A percentile compares a stretch with the other conserved stretches of the same genome.
These are phyloP conservation scores for Tricholoma furcatifolium DNA, from an alignment of 768 basidiomycete species.

Conservation along the genomic window DNA sequence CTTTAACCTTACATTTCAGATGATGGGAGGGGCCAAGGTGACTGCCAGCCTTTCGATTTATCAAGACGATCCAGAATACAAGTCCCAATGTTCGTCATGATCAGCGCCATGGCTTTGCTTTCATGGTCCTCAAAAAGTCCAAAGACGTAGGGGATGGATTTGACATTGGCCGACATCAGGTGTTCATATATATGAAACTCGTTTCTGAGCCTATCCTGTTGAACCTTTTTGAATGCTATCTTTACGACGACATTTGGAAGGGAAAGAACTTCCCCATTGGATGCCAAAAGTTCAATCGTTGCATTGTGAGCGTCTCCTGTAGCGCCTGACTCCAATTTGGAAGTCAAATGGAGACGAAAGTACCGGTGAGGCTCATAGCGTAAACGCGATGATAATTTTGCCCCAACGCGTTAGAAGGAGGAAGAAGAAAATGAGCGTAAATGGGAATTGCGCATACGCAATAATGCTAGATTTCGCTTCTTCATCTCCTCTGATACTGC, in stretches of 20 bases:
- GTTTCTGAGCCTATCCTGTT: conserved; percentile 10
- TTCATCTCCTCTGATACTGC: too few species aligned
- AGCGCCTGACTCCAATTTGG: not conserved
- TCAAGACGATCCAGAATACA: not conserved
- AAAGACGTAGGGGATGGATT: conserved; percentile 10
- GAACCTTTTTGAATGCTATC: conserved; percentile 7
- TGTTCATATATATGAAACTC: conserved; percentile 16
- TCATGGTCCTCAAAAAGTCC: conserved; percentile 17
- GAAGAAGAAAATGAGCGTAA: too few species aligned
- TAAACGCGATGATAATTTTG: too few species aligned
- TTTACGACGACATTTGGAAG: conserved; percentile 8
- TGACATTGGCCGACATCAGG: conserved; percentile 1
- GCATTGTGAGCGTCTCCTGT: not conserved
- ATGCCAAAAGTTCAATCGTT: not conserved
- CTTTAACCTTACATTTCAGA: not conserved
- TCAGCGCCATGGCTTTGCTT: conserved; percentile 9
- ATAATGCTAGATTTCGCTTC: too few species aligned
- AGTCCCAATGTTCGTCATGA: conserved; percentile 15
- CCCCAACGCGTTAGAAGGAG: too few species aligned
- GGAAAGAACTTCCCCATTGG: not conserved
- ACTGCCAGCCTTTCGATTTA: not conserved
- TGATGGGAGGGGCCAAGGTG: not conserved
- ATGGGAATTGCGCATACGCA: too few species aligned
- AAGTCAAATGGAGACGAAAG: not conserved
- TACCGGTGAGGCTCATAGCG: not conserved